These are phyloP conservation scores for Thecaphora thlaspeos DNA, from an alignment of 1,284 basidiomycete species.

Conservation along the genomic window DNA sequence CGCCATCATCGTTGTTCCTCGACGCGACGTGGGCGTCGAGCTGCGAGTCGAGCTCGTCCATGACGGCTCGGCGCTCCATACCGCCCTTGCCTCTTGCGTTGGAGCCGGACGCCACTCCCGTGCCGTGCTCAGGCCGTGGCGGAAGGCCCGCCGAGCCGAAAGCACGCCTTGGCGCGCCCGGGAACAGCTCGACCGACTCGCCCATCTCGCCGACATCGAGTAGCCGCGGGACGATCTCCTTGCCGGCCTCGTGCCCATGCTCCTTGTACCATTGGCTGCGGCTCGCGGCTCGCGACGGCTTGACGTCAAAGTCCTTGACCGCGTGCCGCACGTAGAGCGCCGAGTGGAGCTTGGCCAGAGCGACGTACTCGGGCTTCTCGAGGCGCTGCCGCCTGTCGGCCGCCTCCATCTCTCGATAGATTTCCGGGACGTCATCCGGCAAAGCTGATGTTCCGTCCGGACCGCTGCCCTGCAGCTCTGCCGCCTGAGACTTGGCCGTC, in stretches of 20 bases:
- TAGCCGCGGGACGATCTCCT: constrained; percentile 51
- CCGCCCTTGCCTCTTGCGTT: neutral
- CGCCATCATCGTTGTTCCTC: constrained; percentile 9
- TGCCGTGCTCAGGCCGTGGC: neutral
- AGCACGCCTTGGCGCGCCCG: neutral
- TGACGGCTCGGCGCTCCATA: constrained; percentile 3
- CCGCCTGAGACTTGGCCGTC: constrained; percentile 12
- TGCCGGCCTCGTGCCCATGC: constrained; percentile 51
- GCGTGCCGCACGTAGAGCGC: constrained; percentile 45
- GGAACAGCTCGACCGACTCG: constrained; percentile 34
- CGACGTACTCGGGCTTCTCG: constrained; percentile 16
- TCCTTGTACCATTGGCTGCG: constrained; percentile 51
- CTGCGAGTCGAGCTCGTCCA: constrained; percentile 31
- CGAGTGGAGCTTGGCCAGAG: constrained; percentile 26
- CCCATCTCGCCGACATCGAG: constrained; percentile 41
- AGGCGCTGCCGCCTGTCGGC: constrained; percentile 23
- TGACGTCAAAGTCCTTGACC: constrained; percentile 42
- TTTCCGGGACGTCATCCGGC: constrained; percentile 49
- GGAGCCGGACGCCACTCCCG: neutral
- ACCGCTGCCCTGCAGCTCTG: constrained; percentile 3
- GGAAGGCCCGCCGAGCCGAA: no score
- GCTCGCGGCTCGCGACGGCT: constrained; percentile 34
- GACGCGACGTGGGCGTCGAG: constrained; percentile 16
- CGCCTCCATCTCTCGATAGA: constrained; percentile 54
- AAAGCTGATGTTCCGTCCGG: constrained; percentile 11